phyloP scores from a whole-genome alignment of 139 green algal genomes.

The Picochlorum sp. region DNA sequence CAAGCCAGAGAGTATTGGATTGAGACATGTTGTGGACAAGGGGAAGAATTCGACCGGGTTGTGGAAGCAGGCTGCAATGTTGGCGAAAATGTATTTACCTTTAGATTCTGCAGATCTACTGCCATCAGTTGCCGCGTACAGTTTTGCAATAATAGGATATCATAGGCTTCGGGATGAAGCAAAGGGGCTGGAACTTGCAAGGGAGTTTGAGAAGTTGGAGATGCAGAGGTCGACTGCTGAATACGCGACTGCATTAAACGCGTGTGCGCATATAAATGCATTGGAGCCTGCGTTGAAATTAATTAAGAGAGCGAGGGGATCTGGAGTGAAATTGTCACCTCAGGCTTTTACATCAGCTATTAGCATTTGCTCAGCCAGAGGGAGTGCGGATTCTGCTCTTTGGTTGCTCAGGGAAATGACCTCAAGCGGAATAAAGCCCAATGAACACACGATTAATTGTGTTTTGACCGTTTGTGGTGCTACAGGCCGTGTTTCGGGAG shows the following conservation, averaged over 20 bases:
- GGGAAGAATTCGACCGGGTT: background rate
- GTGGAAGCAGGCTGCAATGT: background rate
- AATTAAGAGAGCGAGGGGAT: slow-evolving; percentile 4
- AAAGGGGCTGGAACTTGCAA: slow-evolving; percentile 10
- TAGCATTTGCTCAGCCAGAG: background rate
- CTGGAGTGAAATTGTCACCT: slow-evolving; percentile 10
- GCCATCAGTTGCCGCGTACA: slow-evolving; percentile 5
- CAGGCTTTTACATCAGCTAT: background rate
- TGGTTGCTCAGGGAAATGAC: slow-evolving; percentile 18
- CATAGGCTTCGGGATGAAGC: slow-evolving; percentile 13
- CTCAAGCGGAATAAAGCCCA: slow-evolving; percentile 16
- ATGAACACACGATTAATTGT: slow-evolving; percentile 3
- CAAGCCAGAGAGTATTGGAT: background rate
- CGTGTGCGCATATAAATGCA: slow-evolving; percentile 13
- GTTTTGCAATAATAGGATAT: slow-evolving; percentile 16
- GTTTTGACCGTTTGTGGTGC: slow-evolving; percentile 4
- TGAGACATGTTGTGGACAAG: background rate
- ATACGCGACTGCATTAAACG: slow-evolving; percentile 19
- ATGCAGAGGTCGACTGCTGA: slow-evolving; percentile 1
- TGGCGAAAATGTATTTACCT: background rate
- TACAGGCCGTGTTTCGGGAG: slow-evolving; percentile 9
- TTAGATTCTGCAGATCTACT: slow-evolving; percentile 12
- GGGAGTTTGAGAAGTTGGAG: slow-evolving; percentile 9
- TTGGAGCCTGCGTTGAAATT: slow-evolving; percentile 17
- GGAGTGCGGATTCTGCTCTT: slow-evolving; percentile 5